Percentiles rank a stretch among this genome's conserved stretches.
These are phyloP conservation scores for Tardiomyces digboiensis DNA, from an alignment of 1,139 yeast genomes.

Conservation along the genomic window DNA sequence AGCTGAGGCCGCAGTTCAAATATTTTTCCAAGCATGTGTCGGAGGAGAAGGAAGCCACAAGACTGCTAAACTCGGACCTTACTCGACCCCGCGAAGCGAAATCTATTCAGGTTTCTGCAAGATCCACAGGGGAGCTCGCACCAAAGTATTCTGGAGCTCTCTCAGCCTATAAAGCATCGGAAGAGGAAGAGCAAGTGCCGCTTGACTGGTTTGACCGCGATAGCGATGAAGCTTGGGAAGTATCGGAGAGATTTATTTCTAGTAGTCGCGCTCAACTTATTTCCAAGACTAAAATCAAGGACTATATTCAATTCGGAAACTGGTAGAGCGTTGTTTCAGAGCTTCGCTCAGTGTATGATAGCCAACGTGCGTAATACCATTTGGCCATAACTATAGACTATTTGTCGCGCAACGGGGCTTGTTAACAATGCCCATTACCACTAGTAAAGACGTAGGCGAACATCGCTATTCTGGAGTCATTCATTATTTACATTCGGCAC, in stretches of 20 bases:
- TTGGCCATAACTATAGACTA: too few relatives aligned
- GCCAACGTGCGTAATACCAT: too few relatives aligned
- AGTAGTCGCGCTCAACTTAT: conserved; percentile 12
- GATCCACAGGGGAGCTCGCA: conserved; percentile 48
- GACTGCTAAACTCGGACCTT: conserved; percentile 28
- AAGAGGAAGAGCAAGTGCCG: conserved; percentile 54
- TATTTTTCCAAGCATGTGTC: conserved; percentile 42
- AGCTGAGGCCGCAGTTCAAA: conserved; percentile 71
- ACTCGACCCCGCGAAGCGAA: conserved; percentile 42
- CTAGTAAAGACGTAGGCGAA: too few relatives aligned
- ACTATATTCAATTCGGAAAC: too few relatives aligned
- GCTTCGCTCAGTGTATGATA: too few relatives aligned
- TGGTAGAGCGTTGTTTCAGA: too few relatives aligned
- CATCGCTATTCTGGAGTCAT: too few relatives aligned
- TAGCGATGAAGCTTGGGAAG: conserved; percentile 28
- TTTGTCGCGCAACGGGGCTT: too few relatives aligned
- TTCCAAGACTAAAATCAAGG: conserved; percentile 16
- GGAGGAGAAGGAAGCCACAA: conserved; percentile 25
- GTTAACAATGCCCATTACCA: too few relatives aligned
- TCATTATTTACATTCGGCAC: too few relatives aligned
- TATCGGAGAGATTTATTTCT: conserved; percentile 25
- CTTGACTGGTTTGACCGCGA: conserved; percentile 41
- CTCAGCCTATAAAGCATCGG: conserved; percentile 60
- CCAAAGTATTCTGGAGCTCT: conserved; percentile 75
- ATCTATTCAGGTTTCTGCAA: conserved; percentile 70